A percentile compares a stretch with the other conserved stretches of the same genome.
phyloP scores from a whole-genome alignment of 2,329 filamentous ascomycete species.

The Sclerotiophoma versabilis region DNA sequence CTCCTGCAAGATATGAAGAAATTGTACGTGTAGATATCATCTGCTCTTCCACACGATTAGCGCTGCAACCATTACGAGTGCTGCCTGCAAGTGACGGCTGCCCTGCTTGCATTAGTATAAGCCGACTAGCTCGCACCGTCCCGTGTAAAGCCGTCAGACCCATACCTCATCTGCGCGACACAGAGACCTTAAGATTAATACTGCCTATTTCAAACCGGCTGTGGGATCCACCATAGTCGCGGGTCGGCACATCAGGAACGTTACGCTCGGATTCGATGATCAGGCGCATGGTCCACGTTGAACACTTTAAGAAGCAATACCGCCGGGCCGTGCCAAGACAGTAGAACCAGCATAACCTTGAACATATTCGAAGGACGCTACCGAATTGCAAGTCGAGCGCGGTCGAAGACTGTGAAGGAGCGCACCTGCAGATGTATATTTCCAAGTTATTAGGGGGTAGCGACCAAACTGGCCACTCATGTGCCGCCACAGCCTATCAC shows the following conservation, averaged over 20 bases:
- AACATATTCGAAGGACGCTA: not conserved
- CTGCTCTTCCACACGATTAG: not conserved
- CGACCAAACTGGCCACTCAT: not conserved
- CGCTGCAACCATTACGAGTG: not conserved
- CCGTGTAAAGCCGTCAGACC: not conserved
- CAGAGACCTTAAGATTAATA: not conserved
- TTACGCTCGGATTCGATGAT: not conserved
- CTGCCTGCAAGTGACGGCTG: not conserved
- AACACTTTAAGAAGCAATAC: not conserved
- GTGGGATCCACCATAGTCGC: not conserved
- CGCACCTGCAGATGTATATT: not conserved
- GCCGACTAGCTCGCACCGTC: not conserved
- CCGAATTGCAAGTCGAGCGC: not conserved
- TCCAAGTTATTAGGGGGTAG: not conserved
- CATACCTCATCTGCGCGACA: not conserved
- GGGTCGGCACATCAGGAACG: not conserved
- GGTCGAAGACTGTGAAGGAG: not conserved
- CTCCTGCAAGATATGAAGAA: not conserved
- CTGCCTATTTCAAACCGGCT: not conserved
- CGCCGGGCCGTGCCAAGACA: slow-evolving; percentile 5
- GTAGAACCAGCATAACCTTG: not conserved
- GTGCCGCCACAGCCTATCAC: not conserved
- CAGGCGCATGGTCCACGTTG: slow-evolving; percentile 2
- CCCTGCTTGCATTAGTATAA: not conserved
- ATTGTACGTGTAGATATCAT: slow-evolving; percentile 2